Percentiles rank a stretch among this genome's conserved stretches.
phyloP scores from a whole-genome alignment of 306 rosid species.

The Casuarina glauca region DNA sequence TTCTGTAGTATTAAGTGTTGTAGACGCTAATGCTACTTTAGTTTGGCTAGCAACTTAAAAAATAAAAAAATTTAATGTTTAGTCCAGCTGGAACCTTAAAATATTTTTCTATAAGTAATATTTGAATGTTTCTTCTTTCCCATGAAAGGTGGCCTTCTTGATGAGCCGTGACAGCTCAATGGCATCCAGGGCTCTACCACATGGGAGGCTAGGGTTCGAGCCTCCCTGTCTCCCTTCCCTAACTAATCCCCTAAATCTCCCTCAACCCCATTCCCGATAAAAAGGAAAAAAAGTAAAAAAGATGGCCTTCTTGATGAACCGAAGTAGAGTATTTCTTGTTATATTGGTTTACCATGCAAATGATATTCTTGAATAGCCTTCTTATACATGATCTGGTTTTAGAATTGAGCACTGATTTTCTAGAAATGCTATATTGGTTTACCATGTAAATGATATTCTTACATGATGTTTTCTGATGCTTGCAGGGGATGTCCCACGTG shows the following conservation, averaged over 20 bases:
- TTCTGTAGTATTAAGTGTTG: not conserved
- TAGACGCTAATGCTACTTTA: not conserved
- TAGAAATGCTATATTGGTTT: too few species aligned
- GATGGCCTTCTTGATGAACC: too few species aligned
- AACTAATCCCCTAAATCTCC: too few species aligned
- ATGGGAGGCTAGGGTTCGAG: too few species aligned
- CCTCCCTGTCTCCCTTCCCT: too few species aligned
- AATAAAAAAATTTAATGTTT: not conserved
- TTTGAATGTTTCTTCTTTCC: not conserved
- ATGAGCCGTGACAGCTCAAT: too few species aligned
- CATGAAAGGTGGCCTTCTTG: too few species aligned
- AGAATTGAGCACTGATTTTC: not conserved
- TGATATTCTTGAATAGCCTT: not conserved
- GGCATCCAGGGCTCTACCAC: too few species aligned
- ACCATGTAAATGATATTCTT: not conserved
- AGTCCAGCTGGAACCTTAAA: not conserved
- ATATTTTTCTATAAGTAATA: not conserved
- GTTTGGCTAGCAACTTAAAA: constrained; percentile 7
- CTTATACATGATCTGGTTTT: not conserved
- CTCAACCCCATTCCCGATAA: too few species aligned
- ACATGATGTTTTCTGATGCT: not conserved
- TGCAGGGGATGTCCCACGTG: constrained; percentile 71
- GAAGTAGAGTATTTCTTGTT: too few species aligned
- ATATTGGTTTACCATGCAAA: not conserved
- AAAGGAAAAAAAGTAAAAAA: too few species aligned